phyloP scores from a whole-genome alignment of 768 basidiomycete genomes.

The Xerocomellus intermedius region DNA sequence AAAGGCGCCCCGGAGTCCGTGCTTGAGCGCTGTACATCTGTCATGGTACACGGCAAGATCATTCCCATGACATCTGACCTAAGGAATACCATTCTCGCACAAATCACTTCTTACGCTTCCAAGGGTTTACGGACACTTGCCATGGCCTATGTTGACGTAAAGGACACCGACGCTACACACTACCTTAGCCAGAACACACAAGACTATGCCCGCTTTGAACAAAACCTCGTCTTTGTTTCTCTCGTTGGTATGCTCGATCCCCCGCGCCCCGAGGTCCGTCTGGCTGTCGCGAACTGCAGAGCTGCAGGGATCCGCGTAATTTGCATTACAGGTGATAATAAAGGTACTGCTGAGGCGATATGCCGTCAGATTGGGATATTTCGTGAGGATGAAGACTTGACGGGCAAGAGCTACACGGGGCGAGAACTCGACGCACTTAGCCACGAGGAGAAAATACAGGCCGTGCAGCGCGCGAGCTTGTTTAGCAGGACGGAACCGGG shows the following conservation, averaged over 20 bases:
- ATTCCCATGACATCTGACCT: conserved; percentile 66
- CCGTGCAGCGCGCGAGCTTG: conserved; percentile 84
- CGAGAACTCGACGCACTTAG: conserved; percentile 82
- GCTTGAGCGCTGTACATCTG: conserved; percentile 81
- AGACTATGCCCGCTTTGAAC: conserved; percentile 90
- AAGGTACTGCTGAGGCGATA: conserved; percentile 96
- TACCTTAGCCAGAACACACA: conserved; percentile 76
- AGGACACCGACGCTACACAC: conserved; percentile 73
- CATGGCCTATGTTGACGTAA: conserved; percentile 79
- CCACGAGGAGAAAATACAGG: conserved; percentile 77
- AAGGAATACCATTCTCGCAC: conserved; percentile 57
- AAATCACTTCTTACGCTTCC: conserved; percentile 70
- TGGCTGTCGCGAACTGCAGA: conserved; percentile 84
- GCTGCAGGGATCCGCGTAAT: conserved; percentile 94
- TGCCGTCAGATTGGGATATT: conserved; percentile 97
- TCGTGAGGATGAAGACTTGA: conserved; percentile 77
- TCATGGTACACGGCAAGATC: conserved; percentile 60
- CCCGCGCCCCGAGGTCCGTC: conserved; percentile 88
- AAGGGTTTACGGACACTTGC: conserved; percentile 89
- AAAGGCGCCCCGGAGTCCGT: conserved; percentile 98
- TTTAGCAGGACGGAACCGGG: conserved; percentile 94
- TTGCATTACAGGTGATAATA: conserved; percentile 98
- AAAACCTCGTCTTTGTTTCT: conserved; percentile 89
- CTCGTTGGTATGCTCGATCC: conserved; percentile 98
- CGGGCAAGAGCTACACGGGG: conserved; percentile 96